Conservation (phyloP, 192 early-diverging fungal genomes). For the Podila verticillata region DNA sequence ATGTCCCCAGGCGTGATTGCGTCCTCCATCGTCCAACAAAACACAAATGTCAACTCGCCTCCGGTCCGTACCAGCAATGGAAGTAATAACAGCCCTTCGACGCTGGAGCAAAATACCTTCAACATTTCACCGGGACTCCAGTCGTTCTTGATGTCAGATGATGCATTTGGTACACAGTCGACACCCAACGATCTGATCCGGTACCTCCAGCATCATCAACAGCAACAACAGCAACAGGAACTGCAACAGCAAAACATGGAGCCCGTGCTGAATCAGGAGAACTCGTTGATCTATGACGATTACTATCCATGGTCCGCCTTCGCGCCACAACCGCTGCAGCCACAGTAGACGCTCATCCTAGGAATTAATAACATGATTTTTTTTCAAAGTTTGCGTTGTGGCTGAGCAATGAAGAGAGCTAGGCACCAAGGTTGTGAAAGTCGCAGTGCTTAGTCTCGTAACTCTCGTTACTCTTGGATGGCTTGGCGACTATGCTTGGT, state of each 20-base stretch:
- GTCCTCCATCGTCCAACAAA: constrained; percentile 1
- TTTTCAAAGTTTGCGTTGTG: too few relatives aligned
- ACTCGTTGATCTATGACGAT: constrained; percentile 45
- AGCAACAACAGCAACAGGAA: constrained; percentile 39
- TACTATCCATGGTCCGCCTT: constrained; percentile 32
- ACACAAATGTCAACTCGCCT: neutral
- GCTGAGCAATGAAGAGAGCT: neutral
- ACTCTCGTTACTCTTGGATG: too few relatives aligned
- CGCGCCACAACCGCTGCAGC: constrained; percentile 8
- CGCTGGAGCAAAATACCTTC: constrained; percentile 15
- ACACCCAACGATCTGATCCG: constrained; percentile 44
- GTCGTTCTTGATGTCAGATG: constrained; percentile 38
- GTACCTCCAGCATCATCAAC: constrained; percentile 45
- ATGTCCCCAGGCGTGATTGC: neutral
- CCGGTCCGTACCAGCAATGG: neutral
- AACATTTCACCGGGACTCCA: constrained; percentile 35
- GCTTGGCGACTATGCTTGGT: too few relatives aligned
- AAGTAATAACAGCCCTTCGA: constrained; percentile 5
- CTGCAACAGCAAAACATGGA: constrained; percentile 36
- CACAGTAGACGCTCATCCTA: constrained; percentile 6
- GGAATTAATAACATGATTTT: neutral
- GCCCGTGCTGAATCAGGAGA: constrained; percentile 37
- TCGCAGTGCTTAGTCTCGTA: too few relatives aligned
- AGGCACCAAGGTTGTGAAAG: neutral
- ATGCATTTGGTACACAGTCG: constrained; percentile 17